Evolutionary conservation across 192 early-diverging fungal genomes (phyloP).

Genomic region (Powellomyces hirtus): DNA sequence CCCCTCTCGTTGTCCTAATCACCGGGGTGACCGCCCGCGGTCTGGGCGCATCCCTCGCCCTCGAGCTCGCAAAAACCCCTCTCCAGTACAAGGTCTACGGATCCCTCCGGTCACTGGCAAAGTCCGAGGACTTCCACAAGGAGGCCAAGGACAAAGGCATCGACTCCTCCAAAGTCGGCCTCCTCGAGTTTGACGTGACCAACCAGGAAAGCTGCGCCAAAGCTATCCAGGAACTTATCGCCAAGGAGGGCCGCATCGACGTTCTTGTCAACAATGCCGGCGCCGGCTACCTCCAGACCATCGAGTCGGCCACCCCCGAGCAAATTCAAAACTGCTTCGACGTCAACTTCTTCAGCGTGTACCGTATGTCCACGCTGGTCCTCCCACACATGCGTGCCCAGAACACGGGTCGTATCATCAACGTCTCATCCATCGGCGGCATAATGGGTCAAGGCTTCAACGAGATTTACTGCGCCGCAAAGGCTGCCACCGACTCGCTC

Average conservation of each 20-base stretch:
- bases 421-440: constrained; percentile 1
- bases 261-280: not conserved
- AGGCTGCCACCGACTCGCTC: not conserved
- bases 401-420: not conserved
- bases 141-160: not conserved
- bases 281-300: not conserved
- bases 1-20: not conserved
- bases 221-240: not conserved
- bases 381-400: constrained; percentile 3
- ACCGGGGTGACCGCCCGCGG: constrained; percentile 4
- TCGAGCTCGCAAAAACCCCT: not conserved
- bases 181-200: not conserved
- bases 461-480: not conserved
- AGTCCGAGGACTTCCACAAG: not conserved
- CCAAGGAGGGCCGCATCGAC: not conserved
- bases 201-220: not conserved
- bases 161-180: not conserved
- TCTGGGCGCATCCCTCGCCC: not conserved
- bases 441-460: not conserved
- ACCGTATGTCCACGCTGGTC: not conserved
- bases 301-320: not conserved
- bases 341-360: not conserved
- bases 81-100: constrained; percentile 2
- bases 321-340: constrained; percentile 1
- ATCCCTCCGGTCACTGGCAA: not conserved